These are phyloP conservation scores for Tuber umbilicatum DNA, from an alignment of 495 filamentous ascomycete species.

Conservation along the genomic window DNA sequence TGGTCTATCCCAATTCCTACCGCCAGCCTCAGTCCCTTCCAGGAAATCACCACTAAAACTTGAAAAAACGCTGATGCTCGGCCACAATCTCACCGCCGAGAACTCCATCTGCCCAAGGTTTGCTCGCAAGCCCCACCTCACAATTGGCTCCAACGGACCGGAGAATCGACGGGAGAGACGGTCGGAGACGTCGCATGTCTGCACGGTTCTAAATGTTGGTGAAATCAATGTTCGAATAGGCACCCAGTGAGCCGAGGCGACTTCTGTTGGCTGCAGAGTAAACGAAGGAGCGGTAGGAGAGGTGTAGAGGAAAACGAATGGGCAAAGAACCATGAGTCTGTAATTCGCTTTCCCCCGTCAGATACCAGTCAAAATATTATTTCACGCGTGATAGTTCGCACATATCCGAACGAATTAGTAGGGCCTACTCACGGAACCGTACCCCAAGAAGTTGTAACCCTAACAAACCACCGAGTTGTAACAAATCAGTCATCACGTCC, in stretches of 20 bases:
- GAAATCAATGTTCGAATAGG: slow-evolving; percentile 60
- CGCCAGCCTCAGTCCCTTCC: slow-evolving; percentile 38
- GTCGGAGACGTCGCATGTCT: slow-evolving; percentile 61
- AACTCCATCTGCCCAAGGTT: slow-evolving; percentile 66
- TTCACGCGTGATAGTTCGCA: not conserved
- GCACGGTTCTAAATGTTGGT: slow-evolving; percentile 55
- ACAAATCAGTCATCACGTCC: slow-evolving; percentile 25
- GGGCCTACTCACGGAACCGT: slow-evolving; percentile 55
- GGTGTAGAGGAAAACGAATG: slow-evolving; percentile 63
- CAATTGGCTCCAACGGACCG: slow-evolving; percentile 44
- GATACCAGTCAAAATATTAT: not conserved
- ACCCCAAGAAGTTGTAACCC: slow-evolving; percentile 65
- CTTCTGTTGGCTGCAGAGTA: slow-evolving; percentile 63
- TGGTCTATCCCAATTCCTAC: slow-evolving; percentile 45
- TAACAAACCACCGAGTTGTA: slow-evolving; percentile 11
- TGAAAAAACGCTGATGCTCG: slow-evolving; percentile 27
- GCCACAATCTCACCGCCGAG: slow-evolving; percentile 56
- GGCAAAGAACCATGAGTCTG: slow-evolving; percentile 71
- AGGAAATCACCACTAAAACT: slow-evolving; percentile 39
- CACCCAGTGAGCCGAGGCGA: slow-evolving; percentile 72
- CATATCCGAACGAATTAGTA: slow-evolving; percentile 4
- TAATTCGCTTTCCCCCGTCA: not conserved
- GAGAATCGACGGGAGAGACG: slow-evolving; percentile 52
- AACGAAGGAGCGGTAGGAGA: slow-evolving; percentile 54
- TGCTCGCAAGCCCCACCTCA: slow-evolving; percentile 50